Percentiles rank a stretch among this genome's conserved stretches.
Conservation (phyloP, 768 basidiomycete genomes). For the Pisolithus orientalis region DNA sequence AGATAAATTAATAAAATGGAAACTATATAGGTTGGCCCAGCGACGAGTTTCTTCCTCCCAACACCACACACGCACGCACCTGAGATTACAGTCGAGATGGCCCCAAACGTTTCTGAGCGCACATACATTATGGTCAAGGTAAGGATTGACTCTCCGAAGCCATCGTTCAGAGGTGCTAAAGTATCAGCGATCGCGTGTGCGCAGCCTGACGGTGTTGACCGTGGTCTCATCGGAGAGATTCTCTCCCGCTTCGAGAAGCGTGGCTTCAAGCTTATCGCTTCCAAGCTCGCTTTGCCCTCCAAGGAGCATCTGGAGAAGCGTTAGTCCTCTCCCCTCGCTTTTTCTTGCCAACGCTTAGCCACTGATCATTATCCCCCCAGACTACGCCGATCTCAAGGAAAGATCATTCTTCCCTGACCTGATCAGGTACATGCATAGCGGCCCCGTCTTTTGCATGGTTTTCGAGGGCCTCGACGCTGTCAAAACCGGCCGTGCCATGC, state of each 20-base stretch:
- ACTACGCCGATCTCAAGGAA: conserved; percentile 92
- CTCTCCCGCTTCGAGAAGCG: conserved; percentile 95
- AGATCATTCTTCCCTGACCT: conserved; percentile 96
- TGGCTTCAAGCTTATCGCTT: conserved; percentile 93
- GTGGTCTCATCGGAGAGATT: conserved; percentile 92
- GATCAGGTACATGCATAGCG: conserved; percentile 93
- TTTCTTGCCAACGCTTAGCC: not conserved
- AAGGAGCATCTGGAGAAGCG: conserved; percentile 88
- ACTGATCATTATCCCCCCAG: conserved; percentile 30
- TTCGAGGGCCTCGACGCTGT: conserved; percentile 93
- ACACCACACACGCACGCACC: conserved; percentile 24
- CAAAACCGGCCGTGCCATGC: conserved; percentile 94
- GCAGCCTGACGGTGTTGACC: conserved; percentile 98
- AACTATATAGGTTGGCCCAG: conserved; percentile 10
- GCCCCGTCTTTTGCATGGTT: conserved; percentile 94
- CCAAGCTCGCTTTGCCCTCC: conserved; percentile 83
- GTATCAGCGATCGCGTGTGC: conserved; percentile 2
- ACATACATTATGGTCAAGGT: conserved; percentile 99
- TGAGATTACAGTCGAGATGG: conserved; percentile 31
- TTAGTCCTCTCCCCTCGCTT: conserved; percentile 23
- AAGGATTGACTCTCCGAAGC: conserved; percentile 2
- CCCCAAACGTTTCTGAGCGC: conserved; percentile 52
- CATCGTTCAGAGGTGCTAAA: not conserved
- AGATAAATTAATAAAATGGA: conserved; percentile 22
- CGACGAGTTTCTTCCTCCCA: conserved; percentile 8